Evolutionary conservation across 192 early-diverging fungal genomes (phyloP), one percentile per base, ranked within the genome.

Genomic region (Coemansia sp.): DNA sequence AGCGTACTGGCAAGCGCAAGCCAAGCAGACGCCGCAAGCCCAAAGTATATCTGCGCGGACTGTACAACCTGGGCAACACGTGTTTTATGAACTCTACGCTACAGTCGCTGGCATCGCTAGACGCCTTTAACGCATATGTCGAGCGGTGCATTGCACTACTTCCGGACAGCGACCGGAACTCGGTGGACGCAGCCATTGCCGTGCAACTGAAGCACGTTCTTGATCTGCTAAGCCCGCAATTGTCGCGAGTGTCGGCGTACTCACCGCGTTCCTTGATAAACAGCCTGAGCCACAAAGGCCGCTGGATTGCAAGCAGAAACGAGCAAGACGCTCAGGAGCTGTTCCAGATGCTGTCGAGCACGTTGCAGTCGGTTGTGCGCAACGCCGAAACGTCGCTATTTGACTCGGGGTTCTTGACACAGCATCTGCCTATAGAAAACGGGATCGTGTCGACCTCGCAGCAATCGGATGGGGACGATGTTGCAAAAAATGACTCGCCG

Each of bases 81-180:
- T 94, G 93, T 74, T 94, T 93, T 70, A 85, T 94, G 83, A 94
- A 94, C 64, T 85, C 87, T 10, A 89, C 90, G 2, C 61, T 94
- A 22, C 93, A 75, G 57, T 75, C 74, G 38, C 73, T 81, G 16
- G 62, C 74, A 2, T 72, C 74, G 52, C 57, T 75, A 38, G 39
- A 32, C 3, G 62, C 56, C 10, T 75, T 81, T 38, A 66, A 60
- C 27, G 47, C 20, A 6, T 81, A 81, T 23, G 47, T 84, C 10
- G 75, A 82, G 24, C 72, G 68, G 64, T 81, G 79, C 53, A 62
- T 59, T 1, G 43, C 16, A n/a, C 19, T 51, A 6, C 19, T 61
- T 2, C 13, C 60, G 1, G 22, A 20, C 12, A 13, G 22, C 47
- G 37, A 5, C 47, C 61, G 69, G 13, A 37, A 65, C 27, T 68